Conservation (phyloP, 768 basidiomycete genomes). For the Hypholoma fasciculare region DNA sequence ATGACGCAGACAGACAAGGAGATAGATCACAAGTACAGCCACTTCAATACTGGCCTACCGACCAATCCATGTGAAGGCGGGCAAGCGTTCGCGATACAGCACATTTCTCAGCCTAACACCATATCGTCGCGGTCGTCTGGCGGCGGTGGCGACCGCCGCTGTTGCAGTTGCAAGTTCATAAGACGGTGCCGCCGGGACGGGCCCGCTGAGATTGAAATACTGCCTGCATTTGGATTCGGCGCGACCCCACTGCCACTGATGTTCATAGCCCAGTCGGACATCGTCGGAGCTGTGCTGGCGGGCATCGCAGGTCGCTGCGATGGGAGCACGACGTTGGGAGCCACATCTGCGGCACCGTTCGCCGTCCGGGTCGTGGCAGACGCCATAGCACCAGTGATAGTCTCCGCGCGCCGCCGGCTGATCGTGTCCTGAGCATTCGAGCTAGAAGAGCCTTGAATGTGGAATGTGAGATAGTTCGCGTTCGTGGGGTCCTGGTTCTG, state of each 20-base stretch:
- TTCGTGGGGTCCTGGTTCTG: slow-evolving; percentile 17
- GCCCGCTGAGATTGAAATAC: not conserved
- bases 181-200: not conserved
- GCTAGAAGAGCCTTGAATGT: slow-evolving; percentile 11
- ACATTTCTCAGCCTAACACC: not conserved
- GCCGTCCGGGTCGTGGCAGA: not conserved
- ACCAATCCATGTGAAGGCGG: not conserved
- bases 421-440: not conserved
- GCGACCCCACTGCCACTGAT: not conserved
- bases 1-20: not conserved
- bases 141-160: not conserved
- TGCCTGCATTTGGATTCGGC: not conserved
- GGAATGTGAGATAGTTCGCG: slow-evolving; percentile 18
- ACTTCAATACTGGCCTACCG: not conserved
- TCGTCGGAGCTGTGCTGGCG: not conserved
- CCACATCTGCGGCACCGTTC: not conserved
- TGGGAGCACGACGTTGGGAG: not conserved
- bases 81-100: not conserved
- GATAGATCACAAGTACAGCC: not conserved
- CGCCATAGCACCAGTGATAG: not conserved
- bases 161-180: not conserved
- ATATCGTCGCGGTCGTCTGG: slow-evolving; percentile 4
- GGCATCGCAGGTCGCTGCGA: not conserved
- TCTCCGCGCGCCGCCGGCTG: slow-evolving; percentile 6
- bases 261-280: not conserved